Evolutionary conservation across 2,329 filamentous ascomycete genomes (phyloP), one percentile per base, ranked within the genome.

Genomic region (Coniosporium tulheliwenetii): DNA sequence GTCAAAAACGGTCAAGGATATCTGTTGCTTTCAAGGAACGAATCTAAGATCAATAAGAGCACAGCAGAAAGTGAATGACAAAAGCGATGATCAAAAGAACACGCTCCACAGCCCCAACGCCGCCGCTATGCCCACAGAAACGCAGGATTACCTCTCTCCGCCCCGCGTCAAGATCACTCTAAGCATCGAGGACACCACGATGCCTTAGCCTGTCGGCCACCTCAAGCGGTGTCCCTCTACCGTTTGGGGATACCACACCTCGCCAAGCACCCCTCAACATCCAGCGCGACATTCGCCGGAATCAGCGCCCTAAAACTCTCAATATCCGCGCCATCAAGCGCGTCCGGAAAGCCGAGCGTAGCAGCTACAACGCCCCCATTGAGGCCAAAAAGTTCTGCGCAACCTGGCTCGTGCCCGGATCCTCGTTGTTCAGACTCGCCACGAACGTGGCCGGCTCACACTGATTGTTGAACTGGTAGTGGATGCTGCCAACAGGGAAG

Each of bases 181-280:
- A 26, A 7, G 7, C 19, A 26, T 7, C 7, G 19, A 26, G 19
- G 7, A 7, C 19, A 26, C 7, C 19, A 4, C 19, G 7, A 4
- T 26, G 19, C 19, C 19, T 26, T 7, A 26, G 7, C 19, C 19
- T 26, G 4, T 26, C 19, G 4, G 19, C 19, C 7, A 26, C 19
- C 7, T 10, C 33, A n/a, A 10, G 7, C 1, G 5, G 33, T n/a
- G 33, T 37, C 41, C 39, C 39, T 36, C 44, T 48, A 50, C 44
- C 46, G 50, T 48, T 61, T 57, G 45, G 54, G 45, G 37, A 67
- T 62, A 26, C 56, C 56, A 52, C 72, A 75, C 52, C 62, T 69
- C 44, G 57, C 52, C 50, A 75, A 54, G 53, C 73, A 78, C 45
- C 61, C 50, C 44, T 75, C 66, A 10, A 76, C 64, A 39, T 70